Evolutionary conservation across 108 stramenopile species (phyloP), one percentile per base, ranked within the genome.

Genomic region (Nitzschia sp.): DNA sequence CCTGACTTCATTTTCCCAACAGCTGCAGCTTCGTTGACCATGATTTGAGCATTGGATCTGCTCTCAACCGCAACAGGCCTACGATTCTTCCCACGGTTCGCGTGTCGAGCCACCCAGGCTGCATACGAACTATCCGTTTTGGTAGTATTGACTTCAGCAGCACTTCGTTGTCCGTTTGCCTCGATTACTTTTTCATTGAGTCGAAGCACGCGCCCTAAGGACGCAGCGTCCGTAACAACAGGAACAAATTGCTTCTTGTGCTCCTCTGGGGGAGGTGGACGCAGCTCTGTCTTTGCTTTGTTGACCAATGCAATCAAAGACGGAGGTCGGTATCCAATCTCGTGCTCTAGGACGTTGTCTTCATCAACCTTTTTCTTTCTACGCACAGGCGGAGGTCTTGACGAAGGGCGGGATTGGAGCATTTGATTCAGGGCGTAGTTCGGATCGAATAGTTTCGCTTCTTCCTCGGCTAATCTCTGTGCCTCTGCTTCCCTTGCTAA

Each of bases 11-110:
- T 55, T 43, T 53, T 62, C 41, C 71, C 71, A 7, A 72, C 51
- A 34, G 71, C 63, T 29, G 54, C 62, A 9, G 71, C 71, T 25
- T 72, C 71, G 26, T 56, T 63, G 34, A 72, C 40, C 40, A 72
- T 57, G 29, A 41, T 64, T 19, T 63, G 62, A 39, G 61, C 26
- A 3, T 22, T 53, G 8, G 63, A 62, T 0, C 38, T 25, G 9
- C 41, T 51, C 39, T 34, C 37, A 14, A n/a, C 20, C 0, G 15
- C 5, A 0, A 71, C 39, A 43, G 61, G 61, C 10, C 21, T 62
- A 5, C 61, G n/a, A 10, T 44, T 43, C 61, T 44, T 10, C 26
- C 39, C 19, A 19, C 61, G 12, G 37, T 52, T 41, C 7, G 10
- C 17, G 64, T 62, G 39, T 10, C 43, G 58, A 44, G 25, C 19